phyloP scores from a whole-genome alignment of 257 asterid genomes.

The Coffea eugenioides region DNA sequence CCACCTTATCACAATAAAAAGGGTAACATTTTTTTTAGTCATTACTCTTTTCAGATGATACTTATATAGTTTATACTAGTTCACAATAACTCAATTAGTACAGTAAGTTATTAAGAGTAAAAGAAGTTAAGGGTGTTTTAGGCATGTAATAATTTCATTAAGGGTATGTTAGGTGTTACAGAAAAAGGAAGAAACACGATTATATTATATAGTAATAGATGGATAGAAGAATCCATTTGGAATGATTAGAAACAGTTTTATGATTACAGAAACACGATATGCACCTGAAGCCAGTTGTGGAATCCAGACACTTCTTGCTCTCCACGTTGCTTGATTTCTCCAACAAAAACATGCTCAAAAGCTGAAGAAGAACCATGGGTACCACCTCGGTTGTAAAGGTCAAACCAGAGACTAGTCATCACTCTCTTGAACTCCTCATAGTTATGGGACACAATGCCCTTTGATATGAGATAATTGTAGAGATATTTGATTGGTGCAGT shows the following conservation, averaged over 20 bases:
- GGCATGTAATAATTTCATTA: no score
- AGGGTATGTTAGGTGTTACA: no score
- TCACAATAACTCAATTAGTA: no score
- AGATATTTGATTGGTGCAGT: constrained; percentile 89
- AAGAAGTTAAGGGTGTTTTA: no score
- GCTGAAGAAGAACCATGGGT: constrained; percentile 82
- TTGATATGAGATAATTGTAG: constrained; percentile 62
- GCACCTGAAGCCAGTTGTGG: constrained; percentile 98
- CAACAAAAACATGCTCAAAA: constrained; percentile 98
- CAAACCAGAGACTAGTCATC: constrained; percentile 79
- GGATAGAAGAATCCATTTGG: neutral
- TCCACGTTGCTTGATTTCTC: constrained; percentile 81
- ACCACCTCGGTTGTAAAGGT: constrained; percentile 87
- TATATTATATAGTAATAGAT: no score
- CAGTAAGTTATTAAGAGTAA: no score
- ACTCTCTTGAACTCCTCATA: constrained; percentile 62
- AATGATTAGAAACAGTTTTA: neutral
- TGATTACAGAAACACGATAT: constrained; percentile 6
- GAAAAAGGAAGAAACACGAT: no score
- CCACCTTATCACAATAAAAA: neutral
- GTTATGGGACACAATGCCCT: constrained; percentile 48
- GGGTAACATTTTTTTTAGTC: no score
- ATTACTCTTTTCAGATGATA: neutral
- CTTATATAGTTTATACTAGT: neutral
- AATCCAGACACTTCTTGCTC: constrained; percentile 87